A percentile compares a stretch with the other conserved stretches of the same genome.
Evolutionary conservation across 768 basidiomycete species (phyloP).

Genomic region (Hemileccinum impolitum): DNA sequence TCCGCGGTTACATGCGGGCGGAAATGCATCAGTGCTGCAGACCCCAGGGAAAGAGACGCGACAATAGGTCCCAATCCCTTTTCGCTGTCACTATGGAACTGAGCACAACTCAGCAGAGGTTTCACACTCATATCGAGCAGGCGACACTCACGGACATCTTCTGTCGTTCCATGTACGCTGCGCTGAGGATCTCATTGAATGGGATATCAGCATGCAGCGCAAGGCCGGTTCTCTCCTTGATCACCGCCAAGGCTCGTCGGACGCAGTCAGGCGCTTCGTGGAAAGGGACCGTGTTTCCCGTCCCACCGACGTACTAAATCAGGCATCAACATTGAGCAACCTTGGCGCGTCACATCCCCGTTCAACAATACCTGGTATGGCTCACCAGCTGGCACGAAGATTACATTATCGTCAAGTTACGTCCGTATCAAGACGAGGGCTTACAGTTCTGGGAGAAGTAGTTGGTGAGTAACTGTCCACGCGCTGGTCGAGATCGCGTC

Average conservation of each 20-base stretch:
- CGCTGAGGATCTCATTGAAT: conserved; percentile 80
- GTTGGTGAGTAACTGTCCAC: conserved; percentile 68
- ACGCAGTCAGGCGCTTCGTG: conserved; percentile 57
- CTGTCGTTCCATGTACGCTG: conserved; percentile 83
- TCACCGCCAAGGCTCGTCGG: conserved; percentile 52
- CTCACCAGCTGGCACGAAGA: conserved; percentile 55
- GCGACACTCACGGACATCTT: conserved; percentile 66
- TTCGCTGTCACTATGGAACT: conserved; percentile 84
- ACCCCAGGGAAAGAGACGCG: conserved; percentile 74
- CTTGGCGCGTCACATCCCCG: neutral
- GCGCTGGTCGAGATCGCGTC: conserved; percentile 40
- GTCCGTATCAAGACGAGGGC: conserved; percentile 20
- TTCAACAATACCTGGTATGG: conserved; percentile 61
- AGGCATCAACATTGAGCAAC: conserved; percentile 6
- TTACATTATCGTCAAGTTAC: neutral
- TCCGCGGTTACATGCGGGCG: conserved; percentile 44
- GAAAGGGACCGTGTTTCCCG: conserved; percentile 69
- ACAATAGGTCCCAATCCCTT: conserved; percentile 67
- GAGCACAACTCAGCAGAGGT: conserved; percentile 7
- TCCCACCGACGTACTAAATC: conserved; percentile 70
- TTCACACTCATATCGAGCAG: neutral
- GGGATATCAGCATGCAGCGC: conserved; percentile 38
- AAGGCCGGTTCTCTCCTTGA: conserved; percentile 49
- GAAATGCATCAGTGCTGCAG: conserved; percentile 79
- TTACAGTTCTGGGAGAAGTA: conserved; percentile 85